These are phyloP conservation scores for Evansstolkia leycettana DNA, from an alignment of 495 filamentous ascomycete genomes.

Conservation along the genomic window DNA sequence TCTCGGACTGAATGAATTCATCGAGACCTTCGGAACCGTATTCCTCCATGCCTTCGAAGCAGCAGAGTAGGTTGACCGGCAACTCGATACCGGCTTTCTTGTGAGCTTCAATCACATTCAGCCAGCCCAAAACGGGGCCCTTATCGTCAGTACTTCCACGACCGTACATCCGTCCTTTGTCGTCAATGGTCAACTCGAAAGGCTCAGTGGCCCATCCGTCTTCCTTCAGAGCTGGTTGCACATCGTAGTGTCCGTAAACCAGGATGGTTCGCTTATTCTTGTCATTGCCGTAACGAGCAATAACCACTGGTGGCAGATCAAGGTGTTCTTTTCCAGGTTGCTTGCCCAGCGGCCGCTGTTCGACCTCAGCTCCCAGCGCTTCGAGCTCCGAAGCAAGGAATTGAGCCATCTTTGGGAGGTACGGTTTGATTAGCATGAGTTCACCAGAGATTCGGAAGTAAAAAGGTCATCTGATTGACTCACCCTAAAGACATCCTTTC, in stretches of 20 bases:
- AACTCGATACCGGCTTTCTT: slow-evolving; percentile 86
- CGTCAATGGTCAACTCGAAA: slow-evolving; percentile 78
- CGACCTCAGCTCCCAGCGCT: slow-evolving; percentile 71
- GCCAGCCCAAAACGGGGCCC: slow-evolving; percentile 92
- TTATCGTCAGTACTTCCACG: slow-evolving; percentile 97
- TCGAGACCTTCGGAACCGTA: slow-evolving; percentile 95
- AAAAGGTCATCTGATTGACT: slow-evolving; percentile 3
- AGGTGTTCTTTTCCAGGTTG: slow-evolving; percentile 84
- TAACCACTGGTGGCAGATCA: slow-evolving; percentile 81
- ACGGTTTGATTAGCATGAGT: too few species aligned
- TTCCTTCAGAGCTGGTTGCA: slow-evolving; percentile 84
- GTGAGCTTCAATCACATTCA: slow-evolving; percentile 97
- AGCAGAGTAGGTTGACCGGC: slow-evolving; percentile 97
- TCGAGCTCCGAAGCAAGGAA: slow-evolving; percentile 76
- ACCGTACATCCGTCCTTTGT: slow-evolving; percentile 88
- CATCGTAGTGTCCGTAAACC: slow-evolving; percentile 98
- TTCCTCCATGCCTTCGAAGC: slow-evolving; percentile 99
- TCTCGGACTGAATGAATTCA: slow-evolving; percentile 82
- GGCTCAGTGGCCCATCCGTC: slow-evolving; percentile 97
- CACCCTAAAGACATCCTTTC: slow-evolving; percentile 73
- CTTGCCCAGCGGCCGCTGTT: slow-evolving; percentile 73
- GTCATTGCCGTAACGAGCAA: slow-evolving; percentile 84
- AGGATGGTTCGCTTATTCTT: slow-evolving; percentile 86
- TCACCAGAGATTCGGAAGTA: too few species aligned
- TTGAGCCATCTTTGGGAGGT: slow-evolving; percentile 63